These are phyloP conservation scores for Bromus sterilis DNA, from an alignment of 176 grass and related monocot species.

Conservation along the genomic window DNA sequence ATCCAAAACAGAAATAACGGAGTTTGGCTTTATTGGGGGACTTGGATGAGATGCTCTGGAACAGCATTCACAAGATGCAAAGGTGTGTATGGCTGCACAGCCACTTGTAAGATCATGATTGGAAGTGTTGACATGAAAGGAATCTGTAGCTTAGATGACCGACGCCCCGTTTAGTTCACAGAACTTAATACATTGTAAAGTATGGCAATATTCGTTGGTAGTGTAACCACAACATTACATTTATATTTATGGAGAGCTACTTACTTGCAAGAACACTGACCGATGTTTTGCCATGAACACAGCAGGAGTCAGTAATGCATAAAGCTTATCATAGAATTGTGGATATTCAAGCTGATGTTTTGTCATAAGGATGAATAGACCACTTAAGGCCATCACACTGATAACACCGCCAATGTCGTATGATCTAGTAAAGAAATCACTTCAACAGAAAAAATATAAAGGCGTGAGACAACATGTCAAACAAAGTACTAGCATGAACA, in stretches of 20 bases:
- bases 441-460: constrained; percentile 28
- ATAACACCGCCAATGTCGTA: constrained; percentile 97
- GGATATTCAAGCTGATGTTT: constrained; percentile 87
- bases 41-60: not conserved
- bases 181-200: not conserved
- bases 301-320: constrained; percentile 69
- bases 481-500: not conserved
- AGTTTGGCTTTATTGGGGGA: not conserved
- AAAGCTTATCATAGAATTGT: constrained; percentile 95
- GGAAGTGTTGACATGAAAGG: not conserved
- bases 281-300: constrained; percentile 94
- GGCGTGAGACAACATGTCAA: not conserved
- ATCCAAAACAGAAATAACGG: not conserved
- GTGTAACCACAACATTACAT: not conserved
- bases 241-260: not conserved
- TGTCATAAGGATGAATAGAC: constrained; percentile 95
- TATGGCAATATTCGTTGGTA: not conserved
- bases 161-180: not conserved
- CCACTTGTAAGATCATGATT: not conserved
- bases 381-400: constrained; percentile 95
- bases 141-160: not conserved
- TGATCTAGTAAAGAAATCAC: constrained; percentile 98
- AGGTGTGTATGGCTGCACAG: not conserved
- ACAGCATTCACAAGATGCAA: not conserved
- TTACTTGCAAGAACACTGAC: constrained; percentile 91